A percentile compares a stretch with the other conserved stretches of the same genome.
Evolutionary conservation across 495 filamentous ascomycete genomes (phyloP).

Genomic region (Penicillium angulare): DNA sequence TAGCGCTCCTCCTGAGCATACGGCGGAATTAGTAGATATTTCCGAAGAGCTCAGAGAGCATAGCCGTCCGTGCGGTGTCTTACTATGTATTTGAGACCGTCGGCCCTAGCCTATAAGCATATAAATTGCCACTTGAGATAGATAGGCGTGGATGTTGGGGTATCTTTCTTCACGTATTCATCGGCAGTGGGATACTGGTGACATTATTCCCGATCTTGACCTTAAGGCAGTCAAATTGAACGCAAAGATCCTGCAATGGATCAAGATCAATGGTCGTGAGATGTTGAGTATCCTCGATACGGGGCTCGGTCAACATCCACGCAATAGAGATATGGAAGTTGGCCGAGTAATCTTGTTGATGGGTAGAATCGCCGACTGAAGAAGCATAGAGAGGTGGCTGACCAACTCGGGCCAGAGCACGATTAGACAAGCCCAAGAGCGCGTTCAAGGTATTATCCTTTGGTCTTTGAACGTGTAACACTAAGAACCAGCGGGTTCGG

Average conservation of each 20-base stretch:
- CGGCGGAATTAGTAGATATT: too few relatives aligned
- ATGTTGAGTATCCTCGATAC: constrained; percentile 14
- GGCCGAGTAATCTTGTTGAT: constrained; percentile 34
- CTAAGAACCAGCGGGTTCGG: constrained; percentile 81
- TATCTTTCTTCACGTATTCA: neutral
- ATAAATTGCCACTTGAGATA: too few relatives aligned
- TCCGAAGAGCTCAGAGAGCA: too few relatives aligned
- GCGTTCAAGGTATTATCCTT: constrained; percentile 55
- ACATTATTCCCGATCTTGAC: constrained; percentile 77
- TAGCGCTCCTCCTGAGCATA: too few relatives aligned
- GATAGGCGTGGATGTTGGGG: too few relatives aligned
- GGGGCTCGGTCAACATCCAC: constrained; percentile 58
- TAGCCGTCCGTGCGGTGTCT: too few relatives aligned
- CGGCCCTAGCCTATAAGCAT: too few relatives aligned
- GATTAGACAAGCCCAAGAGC: constrained; percentile 66
- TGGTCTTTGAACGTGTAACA: constrained; percentile 57
- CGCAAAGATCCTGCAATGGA: constrained; percentile 14
- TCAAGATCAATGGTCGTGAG: constrained; percentile 36
- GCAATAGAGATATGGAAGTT: constrained; percentile 82
- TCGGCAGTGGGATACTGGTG: constrained; percentile 48
- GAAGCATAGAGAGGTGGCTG: constrained; percentile 72
- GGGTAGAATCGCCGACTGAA: neutral
- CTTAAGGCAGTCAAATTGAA: constrained; percentile 53
- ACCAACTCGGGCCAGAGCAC: constrained; percentile 51
- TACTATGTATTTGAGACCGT: too few relatives aligned